Base-by-base conservation (phyloP, 1,284 basidiomycete species). In the Ustilago esculenta region DNA sequence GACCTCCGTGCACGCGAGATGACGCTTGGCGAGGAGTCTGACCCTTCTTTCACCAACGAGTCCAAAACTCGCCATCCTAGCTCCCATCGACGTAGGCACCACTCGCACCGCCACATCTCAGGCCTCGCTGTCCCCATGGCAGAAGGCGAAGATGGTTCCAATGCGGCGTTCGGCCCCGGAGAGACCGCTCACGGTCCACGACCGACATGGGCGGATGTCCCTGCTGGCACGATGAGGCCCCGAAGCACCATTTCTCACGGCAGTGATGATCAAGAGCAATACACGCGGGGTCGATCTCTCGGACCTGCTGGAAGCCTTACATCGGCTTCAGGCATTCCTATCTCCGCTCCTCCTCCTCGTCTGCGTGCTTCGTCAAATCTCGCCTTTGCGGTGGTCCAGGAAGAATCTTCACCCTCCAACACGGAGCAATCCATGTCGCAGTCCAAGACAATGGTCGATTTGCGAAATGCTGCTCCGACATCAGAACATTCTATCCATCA, bases 351-450 rank as follows among this genome's bases (percentile, higher is more conserved):
- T 9, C 18, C 58, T 6, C 56, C 48, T 8, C 70, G 60, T 21
- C 35, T 63, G 12, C 70, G 65, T 12, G 65, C 65, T 21, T 67
- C 65, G 6, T 72, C 70, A 18, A 63, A 68, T 9, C 65, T 72
- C 14, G 66, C 70, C 1, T 67, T 63, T 14, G 65, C 56, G 25
- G 56, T 64, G 7, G 65, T 72, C 5, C 59, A 64, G 30, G 70
- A 72, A 29, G 70, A 72, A 29, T 60, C 59, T 1, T 58, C 63
- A 18, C 58, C 61, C 7, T 66, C 63, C 17, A 66, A 66, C 48
- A 60, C 63, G 9, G 63, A 53, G n/a, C 58, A 43, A 1, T 63
- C 65, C 1, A 43, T 47, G 2, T 64, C 59, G 15, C 52, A 56
- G 32, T 66, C 59, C 8, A 54, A 56, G 51, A 64, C 65, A 1